Evolutionary conservation across 1,284 basidiomycete genomes (phyloP), one percentile per base, ranked within the genome.

Genomic region (Cryptococcus hybrid): DNA sequence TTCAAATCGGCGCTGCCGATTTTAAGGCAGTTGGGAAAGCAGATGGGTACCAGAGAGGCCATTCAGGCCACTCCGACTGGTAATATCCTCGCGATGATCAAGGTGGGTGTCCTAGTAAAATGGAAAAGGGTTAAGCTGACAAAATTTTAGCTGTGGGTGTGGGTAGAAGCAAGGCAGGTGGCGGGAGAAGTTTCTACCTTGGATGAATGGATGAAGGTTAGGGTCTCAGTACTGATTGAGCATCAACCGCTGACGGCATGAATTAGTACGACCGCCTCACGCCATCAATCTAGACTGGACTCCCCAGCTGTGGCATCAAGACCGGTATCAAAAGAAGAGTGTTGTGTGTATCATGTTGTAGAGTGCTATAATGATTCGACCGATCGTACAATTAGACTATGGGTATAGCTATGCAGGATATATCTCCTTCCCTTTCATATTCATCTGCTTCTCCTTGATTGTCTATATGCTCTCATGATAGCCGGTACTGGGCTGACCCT

Each of bases 1-100:
- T 95, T 97, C 83, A 90, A 92, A 75, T 90, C 88, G 75, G 88
- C 93, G 36, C 74, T 96, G 64, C 93, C 93, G 9, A 96, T 96
- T 65, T 74, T 97, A 69, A 80, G 93, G 65, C 88, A 93, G 75
- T 79, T 97, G 24, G 92, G 93, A 5, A 83, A 87, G 56, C 88
- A 93, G 79, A 91, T 95, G 86, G 87, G 89, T 5, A 86, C 84
- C 18, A 84, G 86, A 61, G 89, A 91, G 67, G 83, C 83, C 18
- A 85, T 89, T 69, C 82, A 81, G 56, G 81, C 83, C 59, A 73
- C 88, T 54, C 84, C 86, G 24, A 83, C 81, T 13, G 85, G 86
- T 35, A 86, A 90, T 68, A 77, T 94, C 12, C 88, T 88, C 36
- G 85, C 90, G 0, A 86, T 95, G 81, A 76, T 92, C 64, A 96